These are phyloP conservation scores for Coemansia biformis DNA, from an alignment of 192 early-diverging fungal genomes.

Conservation along the genomic window DNA sequence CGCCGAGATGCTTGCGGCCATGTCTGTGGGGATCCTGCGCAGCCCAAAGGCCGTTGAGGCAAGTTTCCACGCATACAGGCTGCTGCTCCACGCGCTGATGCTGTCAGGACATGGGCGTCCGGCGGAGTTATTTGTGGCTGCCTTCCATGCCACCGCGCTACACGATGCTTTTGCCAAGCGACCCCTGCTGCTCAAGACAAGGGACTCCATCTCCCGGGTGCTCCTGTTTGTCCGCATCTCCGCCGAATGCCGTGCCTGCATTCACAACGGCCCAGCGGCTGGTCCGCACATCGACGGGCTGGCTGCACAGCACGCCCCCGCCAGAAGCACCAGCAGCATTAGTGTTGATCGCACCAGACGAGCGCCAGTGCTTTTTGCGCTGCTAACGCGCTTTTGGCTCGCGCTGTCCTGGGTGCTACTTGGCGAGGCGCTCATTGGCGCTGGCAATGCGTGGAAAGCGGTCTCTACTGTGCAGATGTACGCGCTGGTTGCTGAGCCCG, in stretches of 20 bases:
- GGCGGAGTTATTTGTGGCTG: too few relatives aligned
- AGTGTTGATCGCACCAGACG: neutral
- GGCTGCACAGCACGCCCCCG: neutral
- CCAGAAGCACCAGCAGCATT: neutral
- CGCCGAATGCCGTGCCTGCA: neutral
- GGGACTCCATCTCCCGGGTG: neutral
- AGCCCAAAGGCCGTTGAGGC: too few relatives aligned
- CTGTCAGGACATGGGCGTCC: too few relatives aligned
- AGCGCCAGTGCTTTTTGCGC: conserved; percentile 6
- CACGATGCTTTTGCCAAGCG: neutral
- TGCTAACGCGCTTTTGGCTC: conserved; percentile 1
- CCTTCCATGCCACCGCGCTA: neutral
- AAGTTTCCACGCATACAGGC: too few relatives aligned
- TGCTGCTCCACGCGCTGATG: too few relatives aligned
- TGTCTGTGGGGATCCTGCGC: too few relatives aligned
- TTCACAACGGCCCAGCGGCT: neutral
- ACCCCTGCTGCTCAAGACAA: neutral
- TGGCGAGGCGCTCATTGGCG: conserved; percentile 8
- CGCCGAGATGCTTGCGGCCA: too few relatives aligned
- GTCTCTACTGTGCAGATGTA: conserved; percentile 12
- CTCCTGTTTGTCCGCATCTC: neutral
- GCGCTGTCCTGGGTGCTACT: neutral
- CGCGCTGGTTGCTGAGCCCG: neutral
- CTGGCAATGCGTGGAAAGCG: conserved; percentile 7
- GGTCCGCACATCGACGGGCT: neutral